Evolutionary conservation across 225 moss, liverwort and hornwort genomes (phyloP).

Genomic region (Physcomitrellopsis africana): DNA sequence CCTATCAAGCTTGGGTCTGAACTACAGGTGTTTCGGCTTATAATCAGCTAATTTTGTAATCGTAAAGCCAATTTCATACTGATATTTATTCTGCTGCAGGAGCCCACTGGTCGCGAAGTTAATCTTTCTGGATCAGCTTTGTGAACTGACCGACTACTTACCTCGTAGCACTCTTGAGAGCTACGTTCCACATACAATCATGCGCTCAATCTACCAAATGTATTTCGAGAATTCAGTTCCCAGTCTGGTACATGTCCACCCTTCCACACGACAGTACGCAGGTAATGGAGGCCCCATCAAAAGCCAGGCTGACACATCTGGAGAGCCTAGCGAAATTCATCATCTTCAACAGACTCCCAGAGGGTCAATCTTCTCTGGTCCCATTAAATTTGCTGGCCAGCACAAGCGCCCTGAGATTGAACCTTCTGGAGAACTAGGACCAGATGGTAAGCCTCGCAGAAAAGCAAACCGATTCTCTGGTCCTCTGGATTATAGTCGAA

Average conservation of each 20-base stretch:
- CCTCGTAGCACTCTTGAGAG: slow-evolving; percentile 87
- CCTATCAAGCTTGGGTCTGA: neutral
- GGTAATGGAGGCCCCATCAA: slow-evolving; percentile 47
- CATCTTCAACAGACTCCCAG: slow-evolving; percentile 56
- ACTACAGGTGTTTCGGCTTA: neutral
- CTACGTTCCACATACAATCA: slow-evolving; percentile 88
- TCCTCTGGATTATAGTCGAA: slow-evolving; percentile 86
- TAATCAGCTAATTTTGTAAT: too few species aligned
- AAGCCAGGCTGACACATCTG: slow-evolving; percentile 40
- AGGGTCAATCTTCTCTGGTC: slow-evolving; percentile 94
- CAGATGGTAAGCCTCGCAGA: slow-evolving; percentile 69
- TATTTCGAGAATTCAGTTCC: slow-evolving; percentile 89
- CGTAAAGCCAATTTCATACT: neutral
- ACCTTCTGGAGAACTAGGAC: slow-evolving; percentile 52
- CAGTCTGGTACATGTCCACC: slow-evolving; percentile 70
- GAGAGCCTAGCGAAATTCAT: slow-evolving; percentile 39
- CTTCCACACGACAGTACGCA: slow-evolving; percentile 53
- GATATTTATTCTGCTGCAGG: slow-evolving; percentile 43
- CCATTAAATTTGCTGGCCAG: slow-evolving; percentile 86
- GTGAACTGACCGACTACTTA: slow-evolving; percentile 78
- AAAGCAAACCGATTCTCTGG: slow-evolving; percentile 95
- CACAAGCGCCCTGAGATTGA: slow-evolving; percentile 75
- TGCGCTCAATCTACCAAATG: slow-evolving; percentile 98
- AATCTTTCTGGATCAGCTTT: slow-evolving; percentile 94
- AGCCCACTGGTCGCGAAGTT: slow-evolving; percentile 90